Evolutionary conservation across 192 early-diverging fungal species (phyloP).

Genomic region (Phlyctochytrium arcticum): DNA sequence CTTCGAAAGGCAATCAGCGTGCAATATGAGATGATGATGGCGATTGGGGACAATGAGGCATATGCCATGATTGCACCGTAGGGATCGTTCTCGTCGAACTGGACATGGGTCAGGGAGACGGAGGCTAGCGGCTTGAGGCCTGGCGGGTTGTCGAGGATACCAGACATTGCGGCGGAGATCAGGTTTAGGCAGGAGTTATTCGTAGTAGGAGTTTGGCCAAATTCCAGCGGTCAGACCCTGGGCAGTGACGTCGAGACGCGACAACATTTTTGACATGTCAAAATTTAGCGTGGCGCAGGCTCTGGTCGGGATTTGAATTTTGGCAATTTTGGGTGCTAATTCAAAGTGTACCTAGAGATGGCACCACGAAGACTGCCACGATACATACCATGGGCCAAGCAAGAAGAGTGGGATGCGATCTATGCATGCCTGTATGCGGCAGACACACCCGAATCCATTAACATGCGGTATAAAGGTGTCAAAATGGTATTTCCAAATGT

Average conservation of each 20-base stretch:
- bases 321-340: too few relatives aligned
- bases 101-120: constrained; percentile 68
- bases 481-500: constrained; percentile 43
- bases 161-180: background rate
- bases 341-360: too few relatives aligned
- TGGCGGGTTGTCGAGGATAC: constrained; percentile 10
- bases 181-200: too few relatives aligned
- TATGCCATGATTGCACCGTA: constrained; percentile 57
- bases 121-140: constrained; percentile 31
- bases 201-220: too few relatives aligned
- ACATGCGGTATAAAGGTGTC: constrained; percentile 40
- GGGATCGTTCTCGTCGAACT: constrained; percentile 55
- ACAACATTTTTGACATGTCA: too few relatives aligned
- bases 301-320: too few relatives aligned
- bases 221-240: too few relatives aligned
- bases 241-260: too few relatives aligned
- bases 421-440: constrained; percentile 48
- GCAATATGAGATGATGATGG: constrained; percentile 63
- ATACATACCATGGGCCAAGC: constrained; percentile 57
- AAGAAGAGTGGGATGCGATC: constrained; percentile 57
- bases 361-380: constrained; percentile 30
- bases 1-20: constrained; percentile 59
- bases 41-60: constrained; percentile 56
- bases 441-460: constrained; percentile 13
- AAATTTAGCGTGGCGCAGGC: too few relatives aligned